phyloP scores from a whole-genome alignment of 495 filamentous ascomycete species.

The Aspergillus carlsbadensis region DNA sequence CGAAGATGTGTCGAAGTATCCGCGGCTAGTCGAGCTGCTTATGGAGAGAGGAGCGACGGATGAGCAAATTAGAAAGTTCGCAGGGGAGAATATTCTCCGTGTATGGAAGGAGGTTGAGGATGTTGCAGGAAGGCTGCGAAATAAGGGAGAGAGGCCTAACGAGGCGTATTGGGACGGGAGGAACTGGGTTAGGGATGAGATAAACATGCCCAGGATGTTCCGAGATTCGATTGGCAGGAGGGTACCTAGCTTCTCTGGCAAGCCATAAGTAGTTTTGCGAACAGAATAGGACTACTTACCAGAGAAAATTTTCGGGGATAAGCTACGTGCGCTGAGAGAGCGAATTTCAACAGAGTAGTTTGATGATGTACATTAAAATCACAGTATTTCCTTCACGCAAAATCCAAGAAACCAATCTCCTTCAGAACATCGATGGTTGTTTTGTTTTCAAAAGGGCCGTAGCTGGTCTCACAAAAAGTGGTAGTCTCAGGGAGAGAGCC shows the following conservation, averaged over 20 bases:
- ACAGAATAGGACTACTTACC: no score
- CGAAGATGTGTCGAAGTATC: conserved; percentile 71
- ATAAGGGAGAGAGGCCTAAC: not conserved
- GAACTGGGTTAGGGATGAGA: not conserved
- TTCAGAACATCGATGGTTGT: no score
- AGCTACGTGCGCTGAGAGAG: no score
- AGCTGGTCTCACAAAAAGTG: no score
- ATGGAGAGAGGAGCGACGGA: conserved; percentile 60
- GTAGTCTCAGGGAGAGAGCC: no score
- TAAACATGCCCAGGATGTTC: not conserved
- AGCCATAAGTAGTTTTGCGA: not conserved
- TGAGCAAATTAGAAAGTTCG: conserved; percentile 54
- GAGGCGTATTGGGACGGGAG: not conserved
- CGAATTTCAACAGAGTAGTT: no score
- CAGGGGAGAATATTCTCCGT: conserved; percentile 62
- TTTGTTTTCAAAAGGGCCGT: no score
- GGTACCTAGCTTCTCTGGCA: not conserved
- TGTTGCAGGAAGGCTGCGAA: not conserved
- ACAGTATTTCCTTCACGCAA: no score
- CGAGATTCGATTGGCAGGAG: not conserved
- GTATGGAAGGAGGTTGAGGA: conserved; percentile 62
- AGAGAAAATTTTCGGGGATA: no score
- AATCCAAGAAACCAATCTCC: no score
- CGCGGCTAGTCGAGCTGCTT: conserved; percentile 67
- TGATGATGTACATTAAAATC: no score